phyloP scores from a whole-genome alignment of 768 basidiomycete genomes.

The Pisolithus microcarpus region DNA sequence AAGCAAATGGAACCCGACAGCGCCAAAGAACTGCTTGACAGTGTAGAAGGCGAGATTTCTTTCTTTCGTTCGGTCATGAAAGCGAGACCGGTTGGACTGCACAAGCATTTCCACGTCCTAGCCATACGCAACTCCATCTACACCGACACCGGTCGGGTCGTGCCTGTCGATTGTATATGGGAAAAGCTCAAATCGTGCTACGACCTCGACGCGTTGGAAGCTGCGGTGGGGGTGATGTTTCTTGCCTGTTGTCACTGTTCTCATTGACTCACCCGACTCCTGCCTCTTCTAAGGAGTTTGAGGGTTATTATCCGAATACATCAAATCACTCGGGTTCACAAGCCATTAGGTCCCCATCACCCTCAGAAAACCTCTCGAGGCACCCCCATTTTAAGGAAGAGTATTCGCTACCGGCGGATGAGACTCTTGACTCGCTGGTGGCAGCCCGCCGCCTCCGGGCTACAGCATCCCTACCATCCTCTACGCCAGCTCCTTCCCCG shows the following conservation, averaged over 20 bases:
- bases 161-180: conserved; percentile 66
- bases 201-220: conserved; percentile 68
- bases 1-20: conserved; percentile 24
- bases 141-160: conserved; percentile 57
- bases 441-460: conserved; percentile 56
- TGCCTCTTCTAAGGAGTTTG: conserved; percentile 30
- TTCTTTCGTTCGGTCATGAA: conserved; percentile 81
- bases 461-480: conserved; percentile 46
- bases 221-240: conserved; percentile 42
- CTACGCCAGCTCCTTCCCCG: conserved; percentile 53
- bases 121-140: conserved; percentile 65
- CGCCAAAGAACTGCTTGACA: conserved; percentile 48
- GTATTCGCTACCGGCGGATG: conserved; percentile 54
- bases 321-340: conserved; percentile 37
- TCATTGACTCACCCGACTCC: conserved; percentile 5
- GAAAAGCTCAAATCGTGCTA: conserved; percentile 65
- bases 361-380: conserved; percentile 55
- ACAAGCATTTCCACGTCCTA: conserved; percentile 77
- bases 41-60: conserved; percentile 75
- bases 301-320: conserved; percentile 39
- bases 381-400: conserved; percentile 75
- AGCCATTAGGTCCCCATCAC: conserved; percentile 59
- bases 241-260: conserved; percentile 1
- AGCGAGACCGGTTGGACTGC: conserved; percentile 74
- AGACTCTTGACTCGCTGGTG: conserved; percentile 52